phyloP scores from a whole-genome alignment of 116 monocot genomes.

The Posidonia oceanica region DNA sequence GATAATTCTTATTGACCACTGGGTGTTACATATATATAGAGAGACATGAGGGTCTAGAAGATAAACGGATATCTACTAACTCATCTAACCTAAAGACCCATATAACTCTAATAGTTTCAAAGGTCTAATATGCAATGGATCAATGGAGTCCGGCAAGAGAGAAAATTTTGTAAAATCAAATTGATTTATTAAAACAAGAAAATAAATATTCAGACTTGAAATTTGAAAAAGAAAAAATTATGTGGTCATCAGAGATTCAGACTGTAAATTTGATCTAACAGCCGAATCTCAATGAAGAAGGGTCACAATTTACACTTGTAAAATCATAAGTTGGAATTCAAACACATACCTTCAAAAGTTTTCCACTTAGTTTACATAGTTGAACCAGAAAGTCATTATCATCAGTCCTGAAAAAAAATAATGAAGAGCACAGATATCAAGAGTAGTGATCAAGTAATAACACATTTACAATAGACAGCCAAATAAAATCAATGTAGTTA shows the following conservation, averaged over 20 bases:
- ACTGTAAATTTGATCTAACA: no score
- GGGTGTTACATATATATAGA: no score
- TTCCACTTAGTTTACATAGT: constrained; percentile 63
- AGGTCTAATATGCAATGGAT: no score
- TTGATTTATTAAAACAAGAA: neutral
- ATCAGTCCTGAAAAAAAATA: constrained; percentile 39
- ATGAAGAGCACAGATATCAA: neutral
- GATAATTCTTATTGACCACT: no score
- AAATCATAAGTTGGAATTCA: neutral
- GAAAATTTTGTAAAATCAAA: neutral
- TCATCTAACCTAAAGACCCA: no score
- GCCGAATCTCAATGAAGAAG: neutral
- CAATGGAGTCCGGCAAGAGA: no score
- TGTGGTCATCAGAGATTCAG: neutral
- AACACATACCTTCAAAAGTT: constrained; percentile 65
- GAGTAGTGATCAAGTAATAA: neutral
- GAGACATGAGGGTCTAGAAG: no score
- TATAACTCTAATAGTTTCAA: no score
- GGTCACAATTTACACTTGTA: neutral
- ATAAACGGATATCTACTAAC: no score
- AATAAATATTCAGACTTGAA: neutral
- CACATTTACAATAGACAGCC: no score
- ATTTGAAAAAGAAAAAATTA: neutral
- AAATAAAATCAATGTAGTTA: no score
- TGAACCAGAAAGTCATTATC: constrained; percentile 78